phyloP scores from a whole-genome alignment of 179 eudicot species.

The Camellia oleifera region DNA sequence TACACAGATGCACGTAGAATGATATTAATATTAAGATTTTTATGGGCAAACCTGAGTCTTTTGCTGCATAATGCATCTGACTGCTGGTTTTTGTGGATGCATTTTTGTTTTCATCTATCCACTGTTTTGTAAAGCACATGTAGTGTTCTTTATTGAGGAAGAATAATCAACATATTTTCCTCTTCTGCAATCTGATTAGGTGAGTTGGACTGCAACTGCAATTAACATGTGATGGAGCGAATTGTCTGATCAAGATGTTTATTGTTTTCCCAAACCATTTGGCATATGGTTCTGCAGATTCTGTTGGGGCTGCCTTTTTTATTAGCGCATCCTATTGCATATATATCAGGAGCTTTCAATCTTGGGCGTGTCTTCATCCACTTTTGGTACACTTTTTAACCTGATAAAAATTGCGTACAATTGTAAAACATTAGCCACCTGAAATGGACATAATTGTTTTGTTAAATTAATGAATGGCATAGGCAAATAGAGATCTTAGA shows the following conservation, averaged over 20 bases:
- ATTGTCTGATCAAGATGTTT: constrained; percentile 29
- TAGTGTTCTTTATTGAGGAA: not conserved
- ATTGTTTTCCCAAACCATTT: constrained; percentile 27
- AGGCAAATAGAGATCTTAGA: not conserved
- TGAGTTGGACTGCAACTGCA: constrained; percentile 39
- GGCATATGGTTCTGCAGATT: constrained; percentile 67
- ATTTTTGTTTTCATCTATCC: constrained; percentile 2
- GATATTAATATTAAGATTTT: not conserved
- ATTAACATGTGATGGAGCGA: constrained; percentile 28
- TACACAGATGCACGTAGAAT: not conserved
- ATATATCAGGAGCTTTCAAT: constrained; percentile 86
- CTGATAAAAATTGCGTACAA: not conserved
- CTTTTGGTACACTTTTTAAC: constrained; percentile 63
- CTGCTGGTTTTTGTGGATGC: not conserved
- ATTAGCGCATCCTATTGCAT: constrained; percentile 63
- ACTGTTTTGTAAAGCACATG: not conserved
- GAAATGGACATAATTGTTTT: not conserved
- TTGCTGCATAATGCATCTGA: not conserved
- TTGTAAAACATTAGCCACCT: not conserved
- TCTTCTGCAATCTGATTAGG: constrained; percentile 32
- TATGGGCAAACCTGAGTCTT: not conserved
- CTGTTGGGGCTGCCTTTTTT: constrained; percentile 83
- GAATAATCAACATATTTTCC: constrained; percentile 5
- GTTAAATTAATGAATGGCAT: not conserved
- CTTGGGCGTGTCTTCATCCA: constrained; percentile 98